Base-by-base conservation (phyloP, 768 basidiomycete species). In the Suillus hirtellus region DNA sequence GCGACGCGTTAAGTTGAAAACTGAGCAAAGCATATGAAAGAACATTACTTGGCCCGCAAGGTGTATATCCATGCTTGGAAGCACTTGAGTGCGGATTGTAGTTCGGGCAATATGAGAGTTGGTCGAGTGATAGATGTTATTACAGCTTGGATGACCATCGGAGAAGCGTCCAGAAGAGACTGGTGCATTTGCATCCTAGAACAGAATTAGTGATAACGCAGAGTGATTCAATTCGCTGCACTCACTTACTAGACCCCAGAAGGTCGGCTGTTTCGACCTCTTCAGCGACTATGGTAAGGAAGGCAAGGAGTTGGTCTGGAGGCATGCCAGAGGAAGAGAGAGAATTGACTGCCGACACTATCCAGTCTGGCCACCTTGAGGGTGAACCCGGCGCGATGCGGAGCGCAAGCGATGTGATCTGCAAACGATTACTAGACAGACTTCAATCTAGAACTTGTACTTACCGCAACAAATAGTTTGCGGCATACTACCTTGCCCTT, bases 391-490 rank as follows among this genome's bases (percentile, higher is more conserved):
- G 83, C 49, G 82, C 83, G 58, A 92, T 81, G 74, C 90, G 86
- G 62, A 95, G 75, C 44, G 92, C 92, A 62, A 93, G 75, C 17
- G 89, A 85, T 3, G 85, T 85, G 64, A 89, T 79, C 87, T 89
- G n/a, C 43, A 35, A 34, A 40, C 31, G 31, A 53, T 72, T 35
- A 74, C 65, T 58, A 6, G 24, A 35, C 24, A 15, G 9, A 43
- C 14, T 43, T 12, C 0, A 9, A 31, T 35, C 47, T 27, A 38
- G 58, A 40, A 12, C 2, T 10, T 35, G 54, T 24, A 69, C 89
- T 72, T 78, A 96, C 93, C 58, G 92, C 87, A 27, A 95, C 92
- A 72, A 91, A 97, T 19, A 96, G 78, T 71, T 96, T 97, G 61
- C 93, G 86, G 38, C 94, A 81, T 64, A 93, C 91, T 66, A 93